Evolutionary conservation across 2,329 filamentous ascomycete species (phyloP).

Genomic region (Epichloe scottii): DNA sequence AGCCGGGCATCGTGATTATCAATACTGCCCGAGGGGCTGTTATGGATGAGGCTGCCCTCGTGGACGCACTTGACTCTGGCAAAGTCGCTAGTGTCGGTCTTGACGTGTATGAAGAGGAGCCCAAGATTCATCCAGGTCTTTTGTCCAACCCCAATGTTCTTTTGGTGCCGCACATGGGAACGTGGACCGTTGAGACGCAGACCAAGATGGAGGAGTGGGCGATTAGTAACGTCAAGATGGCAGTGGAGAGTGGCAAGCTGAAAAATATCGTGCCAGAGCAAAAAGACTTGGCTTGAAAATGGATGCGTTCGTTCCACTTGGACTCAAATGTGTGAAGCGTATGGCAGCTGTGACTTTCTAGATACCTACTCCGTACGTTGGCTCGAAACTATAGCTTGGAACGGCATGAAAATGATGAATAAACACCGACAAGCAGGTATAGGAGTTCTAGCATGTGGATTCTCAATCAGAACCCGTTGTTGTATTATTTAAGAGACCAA

Average conservation of each 20-base stretch:
- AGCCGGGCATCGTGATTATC: conserved; percentile 61
- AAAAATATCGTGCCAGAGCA: conserved; percentile 66
- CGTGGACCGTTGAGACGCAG: conserved; percentile 58
- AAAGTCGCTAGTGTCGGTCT: conserved; percentile 60
- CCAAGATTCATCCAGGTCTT: conserved; percentile 60
- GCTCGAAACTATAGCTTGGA: too few relatives aligned
- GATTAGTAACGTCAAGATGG: conserved; percentile 55
- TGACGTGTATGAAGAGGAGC: conserved; percentile 77
- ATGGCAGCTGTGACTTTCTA: too few relatives aligned
- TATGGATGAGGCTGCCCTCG: conserved; percentile 70
- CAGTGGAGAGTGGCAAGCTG: conserved; percentile 48
- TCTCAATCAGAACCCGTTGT: background rate
- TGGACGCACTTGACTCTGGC: conserved; percentile 56
- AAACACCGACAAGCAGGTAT: too few relatives aligned
- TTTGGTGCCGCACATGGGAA: conserved; percentile 77
- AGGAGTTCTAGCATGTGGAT: background rate
- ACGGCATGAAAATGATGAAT: too few relatives aligned
- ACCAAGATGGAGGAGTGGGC: conserved; percentile 64
- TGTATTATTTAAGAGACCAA: conserved; percentile 6
- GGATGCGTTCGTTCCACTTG: background rate
- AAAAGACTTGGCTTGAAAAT: conserved; percentile 17
- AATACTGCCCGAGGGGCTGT: conserved; percentile 77
- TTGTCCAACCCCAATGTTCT: conserved; percentile 58
- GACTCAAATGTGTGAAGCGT: background rate
- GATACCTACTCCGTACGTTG: background rate